phyloP scores from a whole-genome alignment of 139 green algal species.

The Chlorokybus atmophyticus region DNA sequence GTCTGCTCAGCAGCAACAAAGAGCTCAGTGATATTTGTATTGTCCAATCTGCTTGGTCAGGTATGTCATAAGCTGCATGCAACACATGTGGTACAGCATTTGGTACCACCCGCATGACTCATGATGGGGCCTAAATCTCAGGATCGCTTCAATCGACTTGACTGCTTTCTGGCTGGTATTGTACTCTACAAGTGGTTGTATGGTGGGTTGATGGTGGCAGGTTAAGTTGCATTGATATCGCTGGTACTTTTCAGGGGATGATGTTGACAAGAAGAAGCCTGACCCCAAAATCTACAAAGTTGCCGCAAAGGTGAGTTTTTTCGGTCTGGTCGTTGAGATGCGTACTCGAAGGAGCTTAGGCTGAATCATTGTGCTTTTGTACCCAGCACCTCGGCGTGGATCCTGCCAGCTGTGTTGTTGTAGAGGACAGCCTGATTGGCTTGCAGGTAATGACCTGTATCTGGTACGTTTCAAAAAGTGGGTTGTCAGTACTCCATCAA shows the following conservation, averaged over 20 bases:
- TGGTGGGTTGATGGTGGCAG: too few species aligned
- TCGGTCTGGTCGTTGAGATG: background rate
- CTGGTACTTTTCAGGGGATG: too few species aligned
- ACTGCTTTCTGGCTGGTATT: slow-evolving; percentile 74
- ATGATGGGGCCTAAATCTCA: slow-evolving; percentile 6
- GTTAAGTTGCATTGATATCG: too few species aligned
- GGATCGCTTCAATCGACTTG: slow-evolving; percentile 55
- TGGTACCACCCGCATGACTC: too few species aligned
- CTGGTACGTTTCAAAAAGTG: too few species aligned
- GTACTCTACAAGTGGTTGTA: too few species aligned
- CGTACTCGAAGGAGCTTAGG: background rate
- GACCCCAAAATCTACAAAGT: slow-evolving; percentile 62
- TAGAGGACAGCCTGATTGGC: slow-evolving; percentile 38
- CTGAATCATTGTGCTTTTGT: background rate
- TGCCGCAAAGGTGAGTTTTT: slow-evolving; percentile 22
- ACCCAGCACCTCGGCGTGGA: slow-evolving; percentile 24
- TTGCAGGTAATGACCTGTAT: too few species aligned
- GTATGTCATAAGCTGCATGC: slow-evolving; percentile 6
- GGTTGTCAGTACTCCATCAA: too few species aligned
- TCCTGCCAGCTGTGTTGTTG: slow-evolving; percentile 26
- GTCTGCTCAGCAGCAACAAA: slow-evolving; percentile 86
- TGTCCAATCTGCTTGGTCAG: slow-evolving; percentile 64
- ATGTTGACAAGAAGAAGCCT: slow-evolving; percentile 53
- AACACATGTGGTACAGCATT: too few species aligned
- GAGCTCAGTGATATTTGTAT: slow-evolving; percentile 49